These are phyloP conservation scores for Sisymbrium irio DNA, from an alignment of 345 rosid species.

Conservation along the genomic window DNA sequence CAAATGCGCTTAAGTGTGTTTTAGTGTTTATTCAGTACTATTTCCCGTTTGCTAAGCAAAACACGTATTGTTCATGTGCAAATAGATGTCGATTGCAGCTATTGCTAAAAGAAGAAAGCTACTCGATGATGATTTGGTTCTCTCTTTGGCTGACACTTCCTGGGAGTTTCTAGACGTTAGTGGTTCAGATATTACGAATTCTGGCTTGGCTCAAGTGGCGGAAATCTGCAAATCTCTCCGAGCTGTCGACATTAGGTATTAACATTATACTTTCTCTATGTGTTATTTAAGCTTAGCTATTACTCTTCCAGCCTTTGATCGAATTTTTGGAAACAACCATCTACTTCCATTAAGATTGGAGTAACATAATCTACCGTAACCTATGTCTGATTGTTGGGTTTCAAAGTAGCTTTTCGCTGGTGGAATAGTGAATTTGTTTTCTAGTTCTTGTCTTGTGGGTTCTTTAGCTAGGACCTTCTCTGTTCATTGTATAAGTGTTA, in stretches of 20 bases:
- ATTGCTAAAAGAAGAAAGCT: constrained; percentile 82
- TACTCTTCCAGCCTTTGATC: neutral
- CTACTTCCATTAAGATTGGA: neutral
- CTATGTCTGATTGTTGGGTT: neutral
- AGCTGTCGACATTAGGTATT: constrained; percentile 86
- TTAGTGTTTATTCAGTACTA: neutral
- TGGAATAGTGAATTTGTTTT: neutral
- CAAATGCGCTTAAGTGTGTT: neutral
- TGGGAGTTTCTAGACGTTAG: constrained; percentile 85
- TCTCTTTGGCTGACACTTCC: constrained; percentile 69
- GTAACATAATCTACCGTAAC: neutral
- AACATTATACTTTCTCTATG: neutral
- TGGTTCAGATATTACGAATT: constrained; percentile 69
- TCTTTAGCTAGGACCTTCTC: constrained; percentile 10
- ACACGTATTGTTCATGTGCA: constrained; percentile 5
- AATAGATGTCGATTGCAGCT: constrained; percentile 62
- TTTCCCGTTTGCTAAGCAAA: neutral
- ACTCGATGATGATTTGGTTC: constrained; percentile 54
- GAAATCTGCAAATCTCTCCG: constrained; percentile 59
- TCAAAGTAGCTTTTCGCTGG: neutral
- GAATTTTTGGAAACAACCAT: neutral
- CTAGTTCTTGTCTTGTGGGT: neutral
- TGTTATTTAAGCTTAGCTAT: neutral
- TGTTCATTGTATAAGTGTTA: neutral
- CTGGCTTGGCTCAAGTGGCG: constrained; percentile 59